Evolutionary conservation across 2,329 filamentous ascomycete genomes (phyloP), one percentile per base, ranked within the genome.

Genomic region (Tolypocladium inflatum): DNA sequence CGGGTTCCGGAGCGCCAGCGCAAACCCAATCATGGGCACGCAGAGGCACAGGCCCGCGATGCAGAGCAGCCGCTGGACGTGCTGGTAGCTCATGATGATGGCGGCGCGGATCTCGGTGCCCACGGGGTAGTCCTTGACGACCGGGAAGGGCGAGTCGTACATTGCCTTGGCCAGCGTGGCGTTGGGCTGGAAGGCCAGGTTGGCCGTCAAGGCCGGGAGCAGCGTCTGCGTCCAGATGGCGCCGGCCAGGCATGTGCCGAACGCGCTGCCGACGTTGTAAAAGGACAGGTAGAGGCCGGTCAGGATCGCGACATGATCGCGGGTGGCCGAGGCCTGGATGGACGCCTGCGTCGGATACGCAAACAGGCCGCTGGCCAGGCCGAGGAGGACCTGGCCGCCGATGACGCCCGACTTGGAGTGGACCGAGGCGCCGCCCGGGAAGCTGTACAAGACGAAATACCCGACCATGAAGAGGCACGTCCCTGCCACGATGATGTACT

Each of bases 291-390:
- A 74, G 1, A 76, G 66, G 0, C 72, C 71, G 0, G 71, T 76
- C 7, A 75, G 58, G 15, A 75, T 70, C 8, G 72, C 73, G 0
- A 76, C 69, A 39, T 75, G 70, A 52, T 75, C 71, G 33, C 68
- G 66, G 1, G 66, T 66, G 0, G 73, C 71, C 0, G 73, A 72
- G 0, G 74, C 71, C 51, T 76, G 74, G 42, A 75, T 74, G 1
- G 71, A 73, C 0, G 73, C 73, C 54, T 74, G 72, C 0, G 73
- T 74, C 0, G 73, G 73, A 55, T 74, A 76, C 0, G 73, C 70
- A 63, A 85, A 85, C 58, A 86, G 70, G 1, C 83, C 83, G 13
- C 81, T 82, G 0, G 81, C 81, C 48, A 85, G 72, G 50, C 83
- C 83, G 3, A 86, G 72, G 2, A 85, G 68, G 2, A 85, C 70